These are phyloP conservation scores for Erysimum pusillum DNA, from an alignment of 441 rosid genomes.

Conservation along the genomic window DNA sequence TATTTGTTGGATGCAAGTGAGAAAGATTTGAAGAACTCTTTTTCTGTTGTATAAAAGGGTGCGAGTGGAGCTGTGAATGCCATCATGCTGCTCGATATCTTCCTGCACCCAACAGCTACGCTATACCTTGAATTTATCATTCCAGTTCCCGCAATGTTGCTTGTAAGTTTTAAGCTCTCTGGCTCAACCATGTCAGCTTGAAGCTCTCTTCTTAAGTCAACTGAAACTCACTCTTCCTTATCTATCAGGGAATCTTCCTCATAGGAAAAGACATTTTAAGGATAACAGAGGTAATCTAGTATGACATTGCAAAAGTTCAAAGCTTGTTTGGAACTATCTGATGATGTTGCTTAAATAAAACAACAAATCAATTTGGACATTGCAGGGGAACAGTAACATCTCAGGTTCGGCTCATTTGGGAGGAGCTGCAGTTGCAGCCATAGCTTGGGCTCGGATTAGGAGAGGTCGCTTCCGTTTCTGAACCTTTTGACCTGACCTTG, in stretches of 20 bases:
- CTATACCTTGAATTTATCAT: slow-evolving; percentile 70
- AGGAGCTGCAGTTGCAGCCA: slow-evolving; percentile 86
- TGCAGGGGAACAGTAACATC: slow-evolving; percentile 77
- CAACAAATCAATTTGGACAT: slow-evolving; percentile 18
- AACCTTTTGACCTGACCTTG: slow-evolving; percentile 31
- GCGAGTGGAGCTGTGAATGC: slow-evolving; percentile 97
- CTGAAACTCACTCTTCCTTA: slow-evolving; percentile 24
- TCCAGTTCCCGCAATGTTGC: slow-evolving; percentile 88
- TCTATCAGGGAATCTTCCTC: slow-evolving; percentile 74
- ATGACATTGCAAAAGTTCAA: slow-evolving; percentile 11
- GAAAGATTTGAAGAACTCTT: slow-evolving; percentile 1
- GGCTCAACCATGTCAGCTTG: slow-evolving; percentile 8
- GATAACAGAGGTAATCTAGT: slow-evolving; percentile 66
- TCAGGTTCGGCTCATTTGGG: slow-evolving; percentile 91
- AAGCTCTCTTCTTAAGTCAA: background rate
- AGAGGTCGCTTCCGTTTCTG: slow-evolving; percentile 69
- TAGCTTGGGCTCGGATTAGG: slow-evolving; percentile 70
- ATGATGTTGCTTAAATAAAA: slow-evolving; percentile 18
- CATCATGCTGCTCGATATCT: slow-evolving; percentile 85
- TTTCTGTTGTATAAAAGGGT: slow-evolving; percentile 55
- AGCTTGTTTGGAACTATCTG: slow-evolving; percentile 21
- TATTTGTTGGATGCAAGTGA: slow-evolving; percentile 27
- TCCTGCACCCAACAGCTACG: slow-evolving; percentile 79
- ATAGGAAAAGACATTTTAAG: slow-evolving; percentile 78
- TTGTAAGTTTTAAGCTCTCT: slow-evolving; percentile 58